Evolutionary conservation across 257 asterid genomes (phyloP), one percentile per base, ranked within the genome.

Genomic region (Thymus mandschuricus): DNA sequence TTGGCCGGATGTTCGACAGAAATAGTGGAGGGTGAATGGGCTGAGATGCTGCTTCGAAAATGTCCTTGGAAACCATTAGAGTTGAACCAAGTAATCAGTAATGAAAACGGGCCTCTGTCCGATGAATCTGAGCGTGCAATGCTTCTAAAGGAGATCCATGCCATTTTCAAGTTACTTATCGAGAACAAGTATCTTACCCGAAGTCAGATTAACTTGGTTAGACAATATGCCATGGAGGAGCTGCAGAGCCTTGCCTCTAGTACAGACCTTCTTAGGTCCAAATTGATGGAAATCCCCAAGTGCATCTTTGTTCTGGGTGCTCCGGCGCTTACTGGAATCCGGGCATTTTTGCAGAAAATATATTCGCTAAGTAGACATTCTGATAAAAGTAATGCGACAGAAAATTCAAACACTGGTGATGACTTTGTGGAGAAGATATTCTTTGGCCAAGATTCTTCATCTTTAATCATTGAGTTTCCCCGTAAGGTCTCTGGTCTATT

Each of bases 1-100:
- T 46, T 75, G 75, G 21, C 21, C 21, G 21, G 21, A 21, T 21
- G 21, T 21, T 21, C 21, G 21, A 21, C 21, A 0, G 21, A 86
- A 81, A 77, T 27, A 76, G 88, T 95, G 80, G 96, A 89, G 57
- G 80, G 80, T 52, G 88, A 89, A 79, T 92, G 98, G 99, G 85
- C 86, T 34, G 96, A 94, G 77, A 86, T 91, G 96, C 92, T 95
- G 80, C 82, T 92, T 21, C 21, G 21, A 35, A 86, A 83, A 66
- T 89, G 91, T 76, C 65, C 82, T 54, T 95, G 99, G 99, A 92
- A 88, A 80, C 97, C 99, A 2, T 72, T 92, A 66, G 97, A 94
- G 33, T 70, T 88, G 71, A 78, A 66, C 73, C 87, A 87, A 38
- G 89, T 95, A 44, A 72, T 78, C 62, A 75, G 81, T 21, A 77